phyloP scores from a whole-genome alignment of 495 filamentous ascomycete genomes.

The Lasiosphaeria hispida region DNA sequence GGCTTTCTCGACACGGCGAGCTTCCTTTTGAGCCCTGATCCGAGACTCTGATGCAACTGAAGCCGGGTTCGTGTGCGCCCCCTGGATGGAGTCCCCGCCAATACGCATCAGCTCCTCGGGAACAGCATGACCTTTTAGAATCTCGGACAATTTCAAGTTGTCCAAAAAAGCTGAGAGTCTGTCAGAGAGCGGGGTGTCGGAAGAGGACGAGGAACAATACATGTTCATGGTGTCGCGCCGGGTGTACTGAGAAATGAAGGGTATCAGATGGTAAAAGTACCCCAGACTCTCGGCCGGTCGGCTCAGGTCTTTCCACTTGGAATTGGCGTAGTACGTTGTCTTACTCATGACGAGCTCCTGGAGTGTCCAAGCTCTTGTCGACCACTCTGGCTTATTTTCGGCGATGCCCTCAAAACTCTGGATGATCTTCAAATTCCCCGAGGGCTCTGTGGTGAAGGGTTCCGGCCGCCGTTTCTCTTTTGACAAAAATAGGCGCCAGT shows the following conservation, averaged over 20 bases:
- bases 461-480: neutral
- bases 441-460: neutral
- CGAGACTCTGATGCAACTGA: no score
- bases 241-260: constrained; percentile 37
- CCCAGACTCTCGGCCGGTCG: constrained; percentile 40
- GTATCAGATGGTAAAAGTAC: constrained; percentile 39
- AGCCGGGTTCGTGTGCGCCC: no score
- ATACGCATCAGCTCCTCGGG: no score
- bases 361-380: constrained; percentile 46
- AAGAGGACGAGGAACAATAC: neutral
- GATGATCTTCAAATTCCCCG: constrained; percentile 17
- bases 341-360: constrained; percentile 51
- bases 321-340: constrained; percentile 45
- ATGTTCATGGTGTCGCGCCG: constrained; percentile 23
- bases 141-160: no score
- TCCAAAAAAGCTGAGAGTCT: no score
- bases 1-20: constrained; percentile 6
- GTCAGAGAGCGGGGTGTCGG: no score
- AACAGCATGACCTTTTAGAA: no score
- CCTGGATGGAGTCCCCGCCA: no score
- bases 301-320: constrained; percentile 33
- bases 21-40: constrained; percentile 4
- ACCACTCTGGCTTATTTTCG: constrained; percentile 34
- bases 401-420: constrained; percentile 23
- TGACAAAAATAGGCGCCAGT: constrained; percentile 29